Percentiles rank a stretch among this genome's conserved stretches.
Evolutionary conservation across 2,329 filamentous ascomycete species (phyloP).

Genomic region (Penicillium sp.): DNA sequence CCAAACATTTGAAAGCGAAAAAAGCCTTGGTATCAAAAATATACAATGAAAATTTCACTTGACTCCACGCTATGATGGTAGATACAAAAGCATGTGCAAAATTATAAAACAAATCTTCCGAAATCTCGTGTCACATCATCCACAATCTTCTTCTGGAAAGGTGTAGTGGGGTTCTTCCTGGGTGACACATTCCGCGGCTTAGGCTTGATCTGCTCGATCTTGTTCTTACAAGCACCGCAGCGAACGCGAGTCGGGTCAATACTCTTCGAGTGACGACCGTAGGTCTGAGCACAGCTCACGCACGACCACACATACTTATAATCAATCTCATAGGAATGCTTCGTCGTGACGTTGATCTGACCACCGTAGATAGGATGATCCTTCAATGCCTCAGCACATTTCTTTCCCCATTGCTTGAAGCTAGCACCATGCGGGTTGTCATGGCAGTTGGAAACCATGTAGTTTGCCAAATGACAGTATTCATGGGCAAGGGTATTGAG

Average conservation of each 20-base stretch:
- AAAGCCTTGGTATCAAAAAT: not conserved
- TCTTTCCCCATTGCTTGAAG: constrained; percentile 71
- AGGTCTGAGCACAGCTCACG: constrained; percentile 66
- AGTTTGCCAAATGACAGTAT: constrained; percentile 91
- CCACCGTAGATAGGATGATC: constrained; percentile 57
- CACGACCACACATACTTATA: constrained; percentile 93
- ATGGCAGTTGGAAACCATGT: constrained; percentile 76
- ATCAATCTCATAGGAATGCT: constrained; percentile 84
- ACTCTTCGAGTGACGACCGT: constrained; percentile 82
- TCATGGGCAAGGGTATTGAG: constrained; percentile 94
- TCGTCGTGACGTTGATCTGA: constrained; percentile 77
- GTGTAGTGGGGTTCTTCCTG: constrained; percentile 19
- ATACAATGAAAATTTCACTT: not conserved
- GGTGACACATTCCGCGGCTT: constrained; percentile 57
- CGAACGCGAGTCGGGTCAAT: constrained; percentile 71
- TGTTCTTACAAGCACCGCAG: constrained; percentile 74
- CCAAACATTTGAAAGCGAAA: not conserved
- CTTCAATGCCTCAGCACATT: constrained; percentile 39
- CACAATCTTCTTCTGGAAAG: constrained; percentile 5
- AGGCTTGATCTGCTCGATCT: constrained; percentile 76
- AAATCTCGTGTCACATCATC: constrained; percentile 10
- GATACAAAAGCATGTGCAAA: not conserved
- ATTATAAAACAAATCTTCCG: constrained; percentile 7
- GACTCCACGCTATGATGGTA: not conserved
- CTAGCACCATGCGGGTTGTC: constrained; percentile 79